Conservation (phyloP, 441 rosid genomes). For the Populus tomentosa region DNA sequence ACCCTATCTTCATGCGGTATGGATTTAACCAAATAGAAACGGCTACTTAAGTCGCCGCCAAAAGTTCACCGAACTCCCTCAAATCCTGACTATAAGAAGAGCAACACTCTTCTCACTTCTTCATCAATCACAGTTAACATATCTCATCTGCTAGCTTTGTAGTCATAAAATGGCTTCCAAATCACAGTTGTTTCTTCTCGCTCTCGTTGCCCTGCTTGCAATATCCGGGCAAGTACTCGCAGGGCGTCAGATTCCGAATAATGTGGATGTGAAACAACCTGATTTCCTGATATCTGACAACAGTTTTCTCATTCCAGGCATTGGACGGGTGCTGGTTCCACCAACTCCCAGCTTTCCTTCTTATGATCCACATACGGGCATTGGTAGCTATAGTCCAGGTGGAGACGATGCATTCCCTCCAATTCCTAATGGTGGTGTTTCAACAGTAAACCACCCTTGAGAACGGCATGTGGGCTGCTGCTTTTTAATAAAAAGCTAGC, state of each 20-base stretch:
- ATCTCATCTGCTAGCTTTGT: background rate
- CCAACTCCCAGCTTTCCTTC: slow-evolving; percentile 32
- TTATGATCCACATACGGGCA: slow-evolving; percentile 33
- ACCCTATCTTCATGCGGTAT: background rate
- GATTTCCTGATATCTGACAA: slow-evolving; percentile 37
- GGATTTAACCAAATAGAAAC: background rate
- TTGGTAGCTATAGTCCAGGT: slow-evolving; percentile 39
- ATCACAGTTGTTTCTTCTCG: slow-evolving; percentile 20
- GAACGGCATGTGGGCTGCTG: background rate
- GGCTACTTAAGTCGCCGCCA: background rate
- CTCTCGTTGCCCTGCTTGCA: slow-evolving; percentile 34
- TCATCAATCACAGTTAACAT: slow-evolving; percentile 13
- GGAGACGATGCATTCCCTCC: slow-evolving; percentile 30
- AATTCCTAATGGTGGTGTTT: background rate
- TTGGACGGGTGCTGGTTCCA: slow-evolving; percentile 50
- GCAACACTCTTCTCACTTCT: slow-evolving; percentile 4
- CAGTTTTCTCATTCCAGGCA: slow-evolving; percentile 55
- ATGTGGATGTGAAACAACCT: slow-evolving; percentile 49
- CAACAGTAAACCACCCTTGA: slow-evolving; percentile 30
- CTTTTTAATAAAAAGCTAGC: background rate
- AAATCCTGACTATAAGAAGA: slow-evolving; percentile 22
- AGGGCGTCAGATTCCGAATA: slow-evolving; percentile 35
- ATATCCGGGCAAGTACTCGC: slow-evolving; percentile 38
- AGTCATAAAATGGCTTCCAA: slow-evolving; percentile 32
- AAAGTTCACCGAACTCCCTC: background rate